Conservation (phyloP, 2,329 filamentous ascomycete species). For the Coniochaeta prunicola region DNA sequence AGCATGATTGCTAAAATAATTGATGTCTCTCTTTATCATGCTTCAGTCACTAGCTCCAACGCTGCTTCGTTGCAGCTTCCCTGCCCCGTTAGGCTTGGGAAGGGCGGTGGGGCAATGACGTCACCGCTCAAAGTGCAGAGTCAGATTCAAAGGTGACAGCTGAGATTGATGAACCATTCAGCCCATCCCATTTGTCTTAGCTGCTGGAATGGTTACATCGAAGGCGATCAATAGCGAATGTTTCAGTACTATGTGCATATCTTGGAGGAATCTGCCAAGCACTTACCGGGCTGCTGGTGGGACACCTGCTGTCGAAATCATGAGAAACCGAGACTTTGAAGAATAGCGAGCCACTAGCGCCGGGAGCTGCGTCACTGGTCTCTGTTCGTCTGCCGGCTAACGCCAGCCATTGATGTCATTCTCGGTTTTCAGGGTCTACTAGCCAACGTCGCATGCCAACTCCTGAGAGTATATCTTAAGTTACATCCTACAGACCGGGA, state of each 20-base stretch:
- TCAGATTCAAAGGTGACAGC: no score
- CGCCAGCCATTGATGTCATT: slow-evolving; percentile 13
- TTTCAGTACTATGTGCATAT: no score
- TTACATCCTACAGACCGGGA: background rate
- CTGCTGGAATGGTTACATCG: no score
- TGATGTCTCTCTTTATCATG: background rate
- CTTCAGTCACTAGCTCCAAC: background rate
- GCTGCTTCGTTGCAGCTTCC: no score
- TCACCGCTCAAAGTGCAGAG: background rate
- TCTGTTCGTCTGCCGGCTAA: background rate
- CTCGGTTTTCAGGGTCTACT: background rate
- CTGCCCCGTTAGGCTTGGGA: no score
- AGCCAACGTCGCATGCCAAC: background rate
- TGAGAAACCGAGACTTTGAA: no score
- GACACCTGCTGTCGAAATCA: background rate
- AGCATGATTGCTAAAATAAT: background rate
- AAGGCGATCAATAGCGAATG: no score
- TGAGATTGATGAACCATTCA: no score
- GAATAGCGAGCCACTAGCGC: background rate
- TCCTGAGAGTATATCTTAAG: background rate
- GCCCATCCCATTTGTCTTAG: no score
- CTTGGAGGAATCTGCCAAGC: no score
- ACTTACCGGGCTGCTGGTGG: no score
- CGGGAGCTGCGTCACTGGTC: background rate
- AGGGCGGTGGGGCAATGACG: background rate